Evolutionary conservation across 305 asterid genomes (phyloP).

Genomic region (Solanum hybrid): DNA sequence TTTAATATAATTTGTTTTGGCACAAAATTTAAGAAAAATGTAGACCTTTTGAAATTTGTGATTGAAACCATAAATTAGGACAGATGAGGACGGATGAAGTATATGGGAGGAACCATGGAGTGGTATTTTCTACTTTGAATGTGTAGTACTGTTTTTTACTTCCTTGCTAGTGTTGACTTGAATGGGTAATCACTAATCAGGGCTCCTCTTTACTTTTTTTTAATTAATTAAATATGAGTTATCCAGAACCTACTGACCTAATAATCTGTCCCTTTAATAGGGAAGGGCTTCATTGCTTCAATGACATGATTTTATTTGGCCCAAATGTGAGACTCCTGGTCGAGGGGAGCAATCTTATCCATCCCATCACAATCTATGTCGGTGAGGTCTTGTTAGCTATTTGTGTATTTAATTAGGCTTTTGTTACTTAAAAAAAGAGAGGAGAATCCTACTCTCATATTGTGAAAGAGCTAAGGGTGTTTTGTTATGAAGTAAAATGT

Average conservation of each 20-base stretch:
- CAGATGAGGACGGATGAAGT: not conserved
- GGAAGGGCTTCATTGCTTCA: not conserved
- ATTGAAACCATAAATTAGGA: not conserved
- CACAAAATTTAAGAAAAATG: not conserved
- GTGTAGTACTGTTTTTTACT: not conserved
- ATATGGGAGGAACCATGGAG: not conserved
- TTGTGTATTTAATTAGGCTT: not conserved
- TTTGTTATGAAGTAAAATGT: not conserved
- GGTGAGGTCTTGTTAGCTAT: not conserved
- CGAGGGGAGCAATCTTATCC: not conserved
- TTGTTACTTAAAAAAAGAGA: not conserved
- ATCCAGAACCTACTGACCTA: not conserved
- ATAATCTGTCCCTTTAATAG: not conserved
- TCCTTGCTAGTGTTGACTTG: not conserved
- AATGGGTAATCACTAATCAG: not conserved
- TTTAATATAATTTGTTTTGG: not conserved
- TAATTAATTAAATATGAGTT: not conserved
- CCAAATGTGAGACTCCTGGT: not conserved
- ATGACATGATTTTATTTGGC: not conserved
- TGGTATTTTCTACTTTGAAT: not conserved
- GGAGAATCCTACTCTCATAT: not conserved
- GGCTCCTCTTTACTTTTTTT: not conserved
- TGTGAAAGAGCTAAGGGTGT: not conserved
- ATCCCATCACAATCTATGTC: not conserved
- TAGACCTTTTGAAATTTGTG: not conserved